Evolutionary conservation across 768 basidiomycete genomes (phyloP), one percentile per base, ranked within the genome.

Genomic region (Serendipita indica): DNA sequence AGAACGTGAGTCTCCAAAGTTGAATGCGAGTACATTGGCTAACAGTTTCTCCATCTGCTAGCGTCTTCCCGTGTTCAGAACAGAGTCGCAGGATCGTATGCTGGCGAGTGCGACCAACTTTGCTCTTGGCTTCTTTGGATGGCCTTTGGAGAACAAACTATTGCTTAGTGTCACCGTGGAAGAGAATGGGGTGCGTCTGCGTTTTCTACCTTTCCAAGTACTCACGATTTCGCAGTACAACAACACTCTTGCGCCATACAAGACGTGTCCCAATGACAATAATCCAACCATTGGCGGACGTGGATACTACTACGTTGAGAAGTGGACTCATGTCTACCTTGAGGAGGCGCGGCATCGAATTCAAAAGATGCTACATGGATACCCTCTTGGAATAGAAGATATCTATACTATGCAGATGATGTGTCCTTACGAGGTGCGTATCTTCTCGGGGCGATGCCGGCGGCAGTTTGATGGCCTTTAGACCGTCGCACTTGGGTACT

Each of bases 401-500:
- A 72, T 85, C 1, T 90, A 83, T 61, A 76, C 74, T 7, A 79
- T 90, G 75, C 88, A 89, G 65, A 82, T 69, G 57, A 73, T 85
- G 69, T 92, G 90, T 64, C 80, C 88, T 3, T 91, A 90, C 63
- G 89, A 92, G 77, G 86, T 83, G 54, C 16, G 71, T 64, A 3
- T 13, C 22, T 6, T 39, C 2, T 30, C 25, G 39, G 59, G 18
- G 7, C 32, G 58, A n/a, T 12, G 33, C 22, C 13, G 16, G 3
- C 34, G 43, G 35, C 43, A 7, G 57, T 33, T 30, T 58, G 33
- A 39, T 28, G n/a, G n/a, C 39, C 3, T 18, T 33, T 12, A 88
- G 86, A 92, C 93, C 16, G 93, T 94, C 43, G 86, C 89, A 0
- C 75, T 94, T 10, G 91, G 89, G 6, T 93, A 89, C 67, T 91